Evolutionary conservation across 73 alveolate genomes (phyloP).

Genomic region (Tetrahymena elliotti): DNA sequence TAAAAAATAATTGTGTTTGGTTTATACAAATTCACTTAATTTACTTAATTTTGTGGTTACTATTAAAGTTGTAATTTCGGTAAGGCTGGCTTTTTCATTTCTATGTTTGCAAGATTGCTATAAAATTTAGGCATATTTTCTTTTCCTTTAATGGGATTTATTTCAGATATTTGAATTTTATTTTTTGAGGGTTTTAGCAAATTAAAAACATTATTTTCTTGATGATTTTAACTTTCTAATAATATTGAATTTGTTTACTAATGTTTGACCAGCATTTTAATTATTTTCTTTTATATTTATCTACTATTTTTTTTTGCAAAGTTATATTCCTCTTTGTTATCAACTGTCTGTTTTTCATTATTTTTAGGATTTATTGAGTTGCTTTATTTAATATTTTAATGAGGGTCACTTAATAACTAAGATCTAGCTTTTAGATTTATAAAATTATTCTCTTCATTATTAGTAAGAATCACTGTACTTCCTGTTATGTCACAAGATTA

Average conservation of each 20-base stretch:
- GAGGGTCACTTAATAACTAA: background rate
- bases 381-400: background rate
- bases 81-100: background rate
- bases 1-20: background rate
- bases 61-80: background rate
- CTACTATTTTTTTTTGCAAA: background rate
- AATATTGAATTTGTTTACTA: background rate
- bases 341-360: background rate
- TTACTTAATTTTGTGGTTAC: no score
- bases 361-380: background rate
- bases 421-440: background rate
- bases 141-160: background rate
- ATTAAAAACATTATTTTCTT: background rate
- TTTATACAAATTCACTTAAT: background rate
- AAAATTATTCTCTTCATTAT: background rate
- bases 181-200: background rate
- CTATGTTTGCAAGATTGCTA: background rate
- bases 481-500: background rate
- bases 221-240: background rate
- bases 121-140: background rate
- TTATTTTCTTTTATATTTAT: background rate
- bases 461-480: background rate
- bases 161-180: background rate
- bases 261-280: background rate
- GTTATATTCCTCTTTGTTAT: background rate